Evolutionary conservation across 2,329 filamentous ascomycete genomes (phyloP), one percentile per base, ranked within the genome.

Genomic region (Pseudogymnoascus pannorum): DNA sequence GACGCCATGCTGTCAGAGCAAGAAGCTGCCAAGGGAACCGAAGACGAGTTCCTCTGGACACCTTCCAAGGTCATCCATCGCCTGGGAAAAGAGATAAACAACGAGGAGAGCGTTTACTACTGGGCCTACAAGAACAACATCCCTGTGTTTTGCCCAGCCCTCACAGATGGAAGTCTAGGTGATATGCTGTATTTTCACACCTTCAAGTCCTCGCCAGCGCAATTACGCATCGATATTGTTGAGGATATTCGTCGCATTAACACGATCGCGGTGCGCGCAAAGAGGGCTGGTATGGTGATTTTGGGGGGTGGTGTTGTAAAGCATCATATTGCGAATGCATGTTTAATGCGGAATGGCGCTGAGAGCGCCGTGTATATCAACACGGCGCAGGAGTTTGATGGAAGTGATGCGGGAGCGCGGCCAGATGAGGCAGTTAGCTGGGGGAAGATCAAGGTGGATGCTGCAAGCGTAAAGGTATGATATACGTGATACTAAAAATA

Each of bases 171-270:
- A 16, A 96, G 91, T 68, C 77, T 99, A 18, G 94, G 94, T 4
- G 94, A 99, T 74, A 99, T 99, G 94, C 80, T 99, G 40, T 97
- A 97, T 76, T 97, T 99, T 74, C 93, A 99, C 77, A 96, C 92
- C 1, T 99, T 92, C 83, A 94, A 93, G 73, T 77, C 90, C 0
- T 92, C 90, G 1, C 93, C 93, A 3, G 77, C 79, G 64, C 89
- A 93, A 74, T 81, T 99, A 42, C 85, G 87, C 61, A 85, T 97
- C 63, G 94, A 97, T 73, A 91, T 97, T 62, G 91, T 97, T 20
- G 89, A 95, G 70, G 94, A 99, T 70, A 94, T 99, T 64, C 86
- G 94, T 18, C 86, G 83, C 64, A 92, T 99, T 74, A 99, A 99
- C 77, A 95, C 90, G 12, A 86, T 97, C 65, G 87, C 93, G 0